Percentiles rank a stretch among this genome's conserved stretches.
Evolutionary conservation across 768 basidiomycete species (phyloP).

Genomic region (Mycena crocata): DNA sequence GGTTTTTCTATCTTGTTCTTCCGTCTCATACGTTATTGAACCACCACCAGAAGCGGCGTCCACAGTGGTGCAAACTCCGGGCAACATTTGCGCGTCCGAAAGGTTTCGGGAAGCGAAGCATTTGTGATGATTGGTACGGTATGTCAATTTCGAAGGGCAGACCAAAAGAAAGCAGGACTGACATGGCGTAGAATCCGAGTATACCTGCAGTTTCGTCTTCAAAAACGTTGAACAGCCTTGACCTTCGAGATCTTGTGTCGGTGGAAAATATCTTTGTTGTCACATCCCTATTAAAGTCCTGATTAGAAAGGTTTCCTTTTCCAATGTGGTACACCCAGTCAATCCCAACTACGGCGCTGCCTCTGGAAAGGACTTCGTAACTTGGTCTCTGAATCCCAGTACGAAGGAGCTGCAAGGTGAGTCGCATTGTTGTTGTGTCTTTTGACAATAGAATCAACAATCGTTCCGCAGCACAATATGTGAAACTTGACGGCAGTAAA

Average conservation of each 20-base stretch:
- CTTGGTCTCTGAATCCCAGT: slow-evolving; percentile 18
- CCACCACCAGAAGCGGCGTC: slow-evolving; percentile 17
- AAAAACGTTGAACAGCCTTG: slow-evolving; percentile 1
- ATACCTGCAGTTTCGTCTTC: not conserved
- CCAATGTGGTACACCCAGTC: not conserved
- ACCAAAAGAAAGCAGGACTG: too few species aligned
- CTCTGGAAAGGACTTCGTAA: not conserved
- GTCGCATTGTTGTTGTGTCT: not conserved
- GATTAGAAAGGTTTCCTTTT: not conserved
- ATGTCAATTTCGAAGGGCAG: not conserved
- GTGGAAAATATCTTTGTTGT: not conserved
- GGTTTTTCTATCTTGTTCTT: not conserved
- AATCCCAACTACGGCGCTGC: not conserved
- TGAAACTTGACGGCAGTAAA: slow-evolving; percentile 12
- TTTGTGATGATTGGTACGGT: slow-evolving; percentile 10
- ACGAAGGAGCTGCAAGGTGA: slow-evolving; percentile 24
- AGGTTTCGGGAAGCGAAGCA: not conserved
- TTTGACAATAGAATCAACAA: not conserved
- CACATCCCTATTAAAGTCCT: not conserved
- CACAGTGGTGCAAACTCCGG: not conserved
- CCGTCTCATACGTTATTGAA: not conserved
- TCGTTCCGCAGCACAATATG: slow-evolving; percentile 13
- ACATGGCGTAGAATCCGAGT: not conserved
- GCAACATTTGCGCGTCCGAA: slow-evolving; percentile 13
- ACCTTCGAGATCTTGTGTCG: slow-evolving; percentile 6